phyloP scores from a whole-genome alignment of 2,329 filamentous ascomycete species.

The Xylariaceae sp. region DNA sequence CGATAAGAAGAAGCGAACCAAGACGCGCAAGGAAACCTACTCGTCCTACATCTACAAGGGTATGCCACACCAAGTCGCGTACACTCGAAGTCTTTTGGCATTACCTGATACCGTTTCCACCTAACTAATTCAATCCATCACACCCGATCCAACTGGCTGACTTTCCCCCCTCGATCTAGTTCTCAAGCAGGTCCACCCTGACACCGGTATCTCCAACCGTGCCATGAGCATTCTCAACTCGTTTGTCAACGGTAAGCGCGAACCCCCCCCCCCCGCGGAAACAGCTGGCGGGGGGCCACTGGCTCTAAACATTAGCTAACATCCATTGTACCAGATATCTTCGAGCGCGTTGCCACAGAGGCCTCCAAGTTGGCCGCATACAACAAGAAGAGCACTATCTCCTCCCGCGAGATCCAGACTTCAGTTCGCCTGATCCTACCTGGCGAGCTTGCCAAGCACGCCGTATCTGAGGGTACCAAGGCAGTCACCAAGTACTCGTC shows the following conservation, averaged over 20 bases:
- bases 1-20: conserved; percentile 99
- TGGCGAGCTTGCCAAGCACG: conserved; percentile 98
- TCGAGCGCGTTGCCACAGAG: conserved; percentile 98
- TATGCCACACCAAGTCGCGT: no score
- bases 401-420: conserved; percentile 98
- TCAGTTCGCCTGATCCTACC: conserved; percentile 97
- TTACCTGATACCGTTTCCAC: neutral
- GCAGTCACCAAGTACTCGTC: conserved; percentile 99
- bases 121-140: no score
- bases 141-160: no score
- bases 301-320: conserved; percentile 8
- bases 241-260: conserved; percentile 85
- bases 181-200: conserved; percentile 99
- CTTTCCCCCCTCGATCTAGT: no score
- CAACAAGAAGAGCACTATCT: conserved; percentile 99
- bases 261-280: no score
- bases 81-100: no score
- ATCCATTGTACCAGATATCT: conserved; percentile 64
- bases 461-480: conserved; percentile 99
- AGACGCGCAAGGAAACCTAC: conserved; percentile 99
- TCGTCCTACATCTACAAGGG: conserved; percentile 99
- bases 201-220: conserved; percentile 99
- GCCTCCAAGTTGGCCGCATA: conserved; percentile 98
- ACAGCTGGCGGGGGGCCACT: conserved; percentile 14
- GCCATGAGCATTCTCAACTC: conserved; percentile 99